Evolutionary conservation across 805 yeast species (phyloP), one percentile per base, ranked within the genome.

Genomic region (Ogataea pini): DNA sequence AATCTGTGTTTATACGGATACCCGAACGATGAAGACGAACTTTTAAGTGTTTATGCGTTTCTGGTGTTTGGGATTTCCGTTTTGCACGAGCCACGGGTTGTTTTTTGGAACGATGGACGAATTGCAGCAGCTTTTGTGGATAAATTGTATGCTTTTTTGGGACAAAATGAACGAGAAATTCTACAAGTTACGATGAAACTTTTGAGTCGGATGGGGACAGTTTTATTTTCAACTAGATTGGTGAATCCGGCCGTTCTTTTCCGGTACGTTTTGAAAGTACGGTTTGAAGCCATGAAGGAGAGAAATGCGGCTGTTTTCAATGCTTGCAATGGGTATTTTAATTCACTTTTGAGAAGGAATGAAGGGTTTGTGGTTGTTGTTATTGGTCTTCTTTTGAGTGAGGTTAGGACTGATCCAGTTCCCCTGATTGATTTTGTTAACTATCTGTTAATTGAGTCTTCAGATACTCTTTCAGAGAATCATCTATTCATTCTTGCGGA

Each of bases 391-490:
- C 37, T 56, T 9, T 39, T 61, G 40, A 47, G 48, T 14, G 41
- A 40, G 16, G 24, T 20, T 10, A 10, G 16, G 16, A 7, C 24
- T 37, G 6, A 14, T 24, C 28, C 48, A 51, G 38, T 46, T n/a
- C 37, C 54, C 12, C 44, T 56, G 8, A 24, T 62, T 24, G 63
- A 59, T 38, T 63, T 58, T 28, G 44, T 61, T 14, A 60, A 61
- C 36, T 56, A 55, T 39, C 16, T 60, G 5, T 22, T 63, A 14
- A 51, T 64, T 20, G 65, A 62, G 34, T 38, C 37, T 3, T 17
- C 34, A 17, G 13, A 14, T 33, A n/a, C 27, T 1, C 18, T 51
- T 16, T 33, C 48, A 24, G 29, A 55, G 17, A 48, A 49, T 25
- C 48, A 54, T 17, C 29, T 63, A 9, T 50, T 52, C 22, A 14